Base-by-base conservation (phyloP, 805 yeast genomes). In the Priceomyces medius region DNA sequence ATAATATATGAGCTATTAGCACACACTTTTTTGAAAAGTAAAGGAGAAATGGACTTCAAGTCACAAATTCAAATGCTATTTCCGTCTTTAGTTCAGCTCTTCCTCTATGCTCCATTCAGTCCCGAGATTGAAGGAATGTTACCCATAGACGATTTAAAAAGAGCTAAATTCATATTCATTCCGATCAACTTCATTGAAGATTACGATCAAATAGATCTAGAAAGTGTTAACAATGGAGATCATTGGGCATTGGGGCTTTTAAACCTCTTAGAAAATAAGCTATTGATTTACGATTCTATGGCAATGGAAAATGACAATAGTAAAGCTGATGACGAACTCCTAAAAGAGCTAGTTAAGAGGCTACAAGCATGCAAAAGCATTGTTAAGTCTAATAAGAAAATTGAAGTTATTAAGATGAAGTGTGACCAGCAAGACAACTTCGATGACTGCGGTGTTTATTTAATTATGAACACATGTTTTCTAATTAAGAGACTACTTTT, bases 171-270 rank as follows among this genome's bases (percentile, higher is more conserved):
- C 49, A 68, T 85, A 1, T 84, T 86, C 47, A 56, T 84, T 29
- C 93, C 91, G 0, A 66, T 84, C 20, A 85, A 83, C 56, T 84
- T 79, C 54, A 80, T 77, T 45, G 83, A 74, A 35, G 83, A 80
- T 41, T 48, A 50, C n/a, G 54, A 53, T 14, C 31, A 27, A 3
- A 32, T 45, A 1, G 50, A 54, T 54, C 64, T 79, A 31, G 83
- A 74, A 35, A 63, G 64, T 0, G 77, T 74, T 2, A 85, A 79
- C 45, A 81, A 82, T 13, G 93, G 91, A 1, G 80, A 80, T 35
- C 93, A 86, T 60, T 85, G 95, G 93, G 80, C 86, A 0, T 60
- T 86, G 12, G 69, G 81, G 10, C 71, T 85, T 12, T 65, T 81
- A 5, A 71, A 74, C 24, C 46, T 74, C 7, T 58, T 72, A 10